phyloP scores from a whole-genome alignment of 176 grass and related monocot genomes.

The Phyllostachys edulis region DNA sequence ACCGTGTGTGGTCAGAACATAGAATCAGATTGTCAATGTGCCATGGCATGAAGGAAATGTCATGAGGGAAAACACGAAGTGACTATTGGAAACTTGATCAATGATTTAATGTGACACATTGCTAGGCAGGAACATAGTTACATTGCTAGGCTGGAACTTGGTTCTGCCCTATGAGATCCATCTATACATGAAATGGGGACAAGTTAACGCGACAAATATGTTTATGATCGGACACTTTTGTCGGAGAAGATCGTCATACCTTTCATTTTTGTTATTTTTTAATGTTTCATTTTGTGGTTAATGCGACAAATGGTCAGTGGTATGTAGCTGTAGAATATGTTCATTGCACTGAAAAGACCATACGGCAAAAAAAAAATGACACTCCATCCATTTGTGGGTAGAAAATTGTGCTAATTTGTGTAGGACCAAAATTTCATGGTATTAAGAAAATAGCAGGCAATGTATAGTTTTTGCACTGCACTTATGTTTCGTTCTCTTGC shows the following conservation, averaged over 20 bases:
- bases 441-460: background rate
- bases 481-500: background rate
- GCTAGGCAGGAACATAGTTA: slow-evolving; percentile 15
- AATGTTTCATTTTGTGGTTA: slow-evolving; percentile 14
- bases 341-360: slow-evolving; percentile 35
- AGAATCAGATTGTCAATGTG: slow-evolving; percentile 35
- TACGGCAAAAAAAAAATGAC: background rate
- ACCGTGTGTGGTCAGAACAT: background rate
- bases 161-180: slow-evolving; percentile 43
- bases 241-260: slow-evolving; percentile 18
- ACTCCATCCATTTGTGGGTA: background rate
- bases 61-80: slow-evolving; percentile 26
- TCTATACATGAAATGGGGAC: slow-evolving; percentile 34
- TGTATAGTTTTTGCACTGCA: background rate
- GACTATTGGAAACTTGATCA: slow-evolving; percentile 20
- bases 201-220: slow-evolving; percentile 34
- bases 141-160: slow-evolving; percentile 45
- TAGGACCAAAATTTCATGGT: background rate
- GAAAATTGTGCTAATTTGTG: background rate
- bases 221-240: slow-evolving; percentile 33
- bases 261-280: background rate
- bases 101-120: slow-evolving; percentile 39
- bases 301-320: background rate
- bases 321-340: slow-evolving; percentile 37
- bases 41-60: slow-evolving; percentile 24